These are phyloP conservation scores for Dactylellina drechsleri DNA, from an alignment of 2,329 filamentous ascomycete genomes.

Conservation along the genomic window DNA sequence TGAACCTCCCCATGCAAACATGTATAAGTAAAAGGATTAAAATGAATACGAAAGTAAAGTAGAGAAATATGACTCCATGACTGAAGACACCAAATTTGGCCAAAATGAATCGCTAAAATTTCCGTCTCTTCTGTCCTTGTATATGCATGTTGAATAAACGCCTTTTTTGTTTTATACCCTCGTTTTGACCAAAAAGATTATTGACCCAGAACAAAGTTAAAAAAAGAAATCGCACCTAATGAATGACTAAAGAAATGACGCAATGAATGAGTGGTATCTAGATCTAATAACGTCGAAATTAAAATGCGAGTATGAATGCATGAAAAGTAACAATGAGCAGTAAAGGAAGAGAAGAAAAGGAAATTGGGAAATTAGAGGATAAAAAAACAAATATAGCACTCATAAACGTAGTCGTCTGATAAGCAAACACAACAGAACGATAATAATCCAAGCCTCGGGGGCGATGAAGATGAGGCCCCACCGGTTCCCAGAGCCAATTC, in stretches of 20 bases:
- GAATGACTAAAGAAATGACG: constrained; percentile 26
- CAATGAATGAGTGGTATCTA: constrained; percentile 32
- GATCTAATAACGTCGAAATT: constrained; percentile 3
- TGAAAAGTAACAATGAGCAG: not conserved
- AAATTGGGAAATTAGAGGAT: not conserved
- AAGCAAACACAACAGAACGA: constrained; percentile 32
- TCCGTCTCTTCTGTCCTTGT: not conserved
- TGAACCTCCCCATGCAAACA: constrained; percentile 1
- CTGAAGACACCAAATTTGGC: not conserved
- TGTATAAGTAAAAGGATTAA: too few relatives aligned
- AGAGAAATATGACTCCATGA: constrained; percentile 5
- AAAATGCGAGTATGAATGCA: constrained; percentile 7
- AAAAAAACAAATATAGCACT: not conserved
- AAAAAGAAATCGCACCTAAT: not conserved
- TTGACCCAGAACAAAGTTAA: not conserved
- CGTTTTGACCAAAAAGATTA: not conserved
- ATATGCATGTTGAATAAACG: constrained; percentile 5
- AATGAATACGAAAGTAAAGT: constrained; percentile 2
- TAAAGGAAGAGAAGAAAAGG: too few relatives aligned
- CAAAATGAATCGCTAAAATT: not conserved
- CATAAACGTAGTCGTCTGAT: constrained; percentile 30
- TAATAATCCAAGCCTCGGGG: constrained; percentile 39
- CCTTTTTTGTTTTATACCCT: not conserved
- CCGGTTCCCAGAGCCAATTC: constrained; percentile 42
- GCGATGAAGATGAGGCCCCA: constrained; percentile 49